Base-by-base conservation (phyloP, 2,329 filamentous ascomycete species). In the Scytalidium lignicola region DNA sequence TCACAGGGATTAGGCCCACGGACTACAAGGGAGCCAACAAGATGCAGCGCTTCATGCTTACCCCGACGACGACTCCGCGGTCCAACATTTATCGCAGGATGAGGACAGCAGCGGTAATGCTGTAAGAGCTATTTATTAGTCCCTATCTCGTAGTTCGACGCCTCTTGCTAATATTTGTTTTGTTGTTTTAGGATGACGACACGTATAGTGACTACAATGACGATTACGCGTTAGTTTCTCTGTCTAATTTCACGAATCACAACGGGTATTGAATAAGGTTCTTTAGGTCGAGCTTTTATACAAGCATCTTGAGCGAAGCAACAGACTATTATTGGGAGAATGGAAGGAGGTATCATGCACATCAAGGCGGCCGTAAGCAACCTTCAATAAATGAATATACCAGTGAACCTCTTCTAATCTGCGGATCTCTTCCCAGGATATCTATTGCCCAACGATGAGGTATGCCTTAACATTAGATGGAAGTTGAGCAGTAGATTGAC, bases 321-420 rank as follows among this genome's bases (percentile, higher is more conserved):
- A 50, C 48, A 26, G 46, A 50, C 23, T 50, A 50, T 23, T 44
- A 47, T 6, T 50, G 46, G 44, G 73, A 75, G 50, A 74, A 75
- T 48, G 73, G 73, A 2, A 64, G 74, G 2, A 66, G 72, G 4
- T 77, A 76, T 49, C 74, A 77, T 44, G 63, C 64, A 5, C 68
- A 60, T 53, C 66, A 71, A 37, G 68, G 72, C 37, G 74, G 71
- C 13, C 52, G 56, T 58, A 46, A 48, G 56, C 43, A 5, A 10
- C 17, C 12, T 2, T 29, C 41, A 26, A 10, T 4, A n/a, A 37
- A 37, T n/a, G 8, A n/a, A 37, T 13, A 9, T 37, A n/a, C n/a
- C 6, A 15, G 32, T n/a, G 29, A 20, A 12, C 40, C n/a, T 19
- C 32, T 9, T 19, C 2, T 15, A 23, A 39, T 32, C 21, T 10